phyloP scores from a whole-genome alignment of 768 basidiomycete genomes.

The Botryobasidium botryosum region DNA sequence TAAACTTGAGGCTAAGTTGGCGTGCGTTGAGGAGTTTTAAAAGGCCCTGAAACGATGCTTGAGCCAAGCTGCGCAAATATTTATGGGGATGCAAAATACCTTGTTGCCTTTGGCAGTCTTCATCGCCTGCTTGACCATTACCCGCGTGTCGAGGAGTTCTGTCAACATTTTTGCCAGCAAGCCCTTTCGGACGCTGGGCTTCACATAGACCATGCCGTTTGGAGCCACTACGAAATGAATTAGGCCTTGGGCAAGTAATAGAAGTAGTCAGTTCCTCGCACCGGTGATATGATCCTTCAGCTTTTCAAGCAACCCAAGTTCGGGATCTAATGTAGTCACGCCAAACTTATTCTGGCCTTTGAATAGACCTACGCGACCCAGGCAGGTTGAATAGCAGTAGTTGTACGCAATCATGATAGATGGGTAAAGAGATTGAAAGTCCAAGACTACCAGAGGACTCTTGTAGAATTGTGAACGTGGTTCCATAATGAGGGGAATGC shows the following conservation, averaged over 20 bases:
- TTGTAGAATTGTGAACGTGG: constrained; percentile 86
- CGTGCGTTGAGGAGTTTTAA: constrained; percentile 69
- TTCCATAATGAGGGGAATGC: constrained; percentile 36
- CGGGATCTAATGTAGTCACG: constrained; percentile 45
- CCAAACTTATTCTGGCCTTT: constrained; percentile 82
- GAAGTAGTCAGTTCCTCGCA: constrained; percentile 20
- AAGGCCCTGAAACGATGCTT: constrained; percentile 35
- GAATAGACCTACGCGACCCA: constrained; percentile 77
- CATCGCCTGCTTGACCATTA: constrained; percentile 98
- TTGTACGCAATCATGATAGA: constrained; percentile 99
- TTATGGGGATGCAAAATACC: constrained; percentile 24
- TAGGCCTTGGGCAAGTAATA: not conserved
- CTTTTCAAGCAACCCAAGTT: constrained; percentile 46
- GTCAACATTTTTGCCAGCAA: constrained; percentile 80
- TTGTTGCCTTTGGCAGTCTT: constrained; percentile 62
- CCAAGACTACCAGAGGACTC: constrained; percentile 81
- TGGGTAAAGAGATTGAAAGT: constrained; percentile 94
- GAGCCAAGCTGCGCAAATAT: constrained; percentile 1
- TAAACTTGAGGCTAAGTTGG: constrained; percentile 85
- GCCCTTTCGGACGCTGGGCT: constrained; percentile 65
- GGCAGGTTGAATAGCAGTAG: constrained; percentile 90
- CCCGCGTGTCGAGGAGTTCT: constrained; percentile 83
- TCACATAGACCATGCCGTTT: constrained; percentile 90
- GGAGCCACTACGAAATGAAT: constrained; percentile 50
- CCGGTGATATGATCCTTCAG: constrained; percentile 65